These are phyloP conservation scores for Castanopsis chinensis DNA, from an alignment of 306 rosid species.

Conservation along the genomic window DNA sequence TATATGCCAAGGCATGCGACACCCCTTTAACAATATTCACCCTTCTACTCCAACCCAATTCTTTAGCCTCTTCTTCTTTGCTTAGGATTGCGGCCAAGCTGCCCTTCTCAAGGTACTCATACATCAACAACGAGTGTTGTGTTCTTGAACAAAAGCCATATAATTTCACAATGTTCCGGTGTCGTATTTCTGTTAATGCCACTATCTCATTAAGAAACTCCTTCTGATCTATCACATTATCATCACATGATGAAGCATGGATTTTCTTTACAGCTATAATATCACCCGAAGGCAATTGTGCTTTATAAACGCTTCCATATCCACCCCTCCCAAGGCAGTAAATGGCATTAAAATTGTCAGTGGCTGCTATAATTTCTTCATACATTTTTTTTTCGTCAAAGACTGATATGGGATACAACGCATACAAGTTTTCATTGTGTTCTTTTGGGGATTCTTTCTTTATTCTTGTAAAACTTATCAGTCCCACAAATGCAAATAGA, in stretches of 20 bases:
- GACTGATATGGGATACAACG: background rate
- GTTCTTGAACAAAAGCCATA: slow-evolving; percentile 15
- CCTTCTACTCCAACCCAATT: slow-evolving; percentile 11
- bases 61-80: slow-evolving; percentile 1
- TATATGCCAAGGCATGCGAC: slow-evolving; percentile 19
- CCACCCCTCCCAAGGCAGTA: slow-evolving; percentile 34
- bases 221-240: background rate
- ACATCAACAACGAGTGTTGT: slow-evolving; percentile 17
- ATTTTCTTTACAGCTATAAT: slow-evolving; percentile 17
- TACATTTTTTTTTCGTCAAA: slow-evolving; percentile 16
- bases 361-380: slow-evolving; percentile 23
- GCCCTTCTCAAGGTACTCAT: slow-evolving; percentile 24
- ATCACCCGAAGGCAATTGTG: background rate
- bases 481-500: background rate
- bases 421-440: background rate
- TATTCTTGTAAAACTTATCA: background rate
- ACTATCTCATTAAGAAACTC: slow-evolving; percentile 28
- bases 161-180: slow-evolving; percentile 27
- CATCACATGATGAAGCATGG: background rate
- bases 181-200: slow-evolving; percentile 19
- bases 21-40: slow-evolving; percentile 24
- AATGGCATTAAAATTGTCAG: slow-evolving; percentile 11
- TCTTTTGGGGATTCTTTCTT: background rate
- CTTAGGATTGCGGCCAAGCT: background rate
- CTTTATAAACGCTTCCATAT: slow-evolving; percentile 27